Evolutionary conservation across 352 stramenopile species (phyloP).

Genomic region (Globisporangium nagaii): DNA sequence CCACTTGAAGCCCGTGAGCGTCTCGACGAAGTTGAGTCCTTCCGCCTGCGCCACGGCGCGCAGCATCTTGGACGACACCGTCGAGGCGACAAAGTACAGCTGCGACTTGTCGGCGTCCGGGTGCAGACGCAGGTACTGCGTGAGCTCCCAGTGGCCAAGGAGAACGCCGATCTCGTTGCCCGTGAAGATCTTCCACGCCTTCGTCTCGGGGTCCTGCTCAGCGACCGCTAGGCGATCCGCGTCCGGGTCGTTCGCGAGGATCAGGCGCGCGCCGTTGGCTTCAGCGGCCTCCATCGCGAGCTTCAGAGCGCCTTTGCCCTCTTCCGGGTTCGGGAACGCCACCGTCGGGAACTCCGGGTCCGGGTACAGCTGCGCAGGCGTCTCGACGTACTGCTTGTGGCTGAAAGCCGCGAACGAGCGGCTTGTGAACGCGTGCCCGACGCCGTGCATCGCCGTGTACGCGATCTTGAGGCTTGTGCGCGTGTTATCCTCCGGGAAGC

Average conservation of each 20-base stretch:
- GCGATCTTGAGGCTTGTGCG: conserved; percentile 71
- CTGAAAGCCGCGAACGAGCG: conserved; percentile 89
- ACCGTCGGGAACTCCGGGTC: conserved; percentile 97
- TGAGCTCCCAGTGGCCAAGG: conserved; percentile 91
- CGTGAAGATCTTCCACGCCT: conserved; percentile 95
- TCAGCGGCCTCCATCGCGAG: conserved; percentile 89
- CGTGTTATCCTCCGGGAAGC: conserved; percentile 62
- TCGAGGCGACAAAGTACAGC: conserved; percentile 92
- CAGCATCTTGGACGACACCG: conserved; percentile 97
- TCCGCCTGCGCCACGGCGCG: conserved; percentile 87
- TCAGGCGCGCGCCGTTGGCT: conserved; percentile 64
- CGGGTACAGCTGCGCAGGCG: conserved; percentile 87
- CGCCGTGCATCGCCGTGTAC: conserved; percentile 98
- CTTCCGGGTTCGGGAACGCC: conserved; percentile 97
- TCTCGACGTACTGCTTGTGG: conserved; percentile 79
- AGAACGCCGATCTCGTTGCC: conserved; percentile 98
- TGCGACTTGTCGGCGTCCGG: conserved; percentile 51
- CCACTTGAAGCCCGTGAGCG: conserved; percentile 99
- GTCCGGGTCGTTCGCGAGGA: conserved; percentile 98
- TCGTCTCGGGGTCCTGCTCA: conserved; percentile 70
- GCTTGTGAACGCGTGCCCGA: conserved; percentile 91
- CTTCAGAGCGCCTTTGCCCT: conserved; percentile 95
- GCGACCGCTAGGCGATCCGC: conserved; percentile 96
- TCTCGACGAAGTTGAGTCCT: conserved; percentile 96
- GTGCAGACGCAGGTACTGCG: conserved; percentile 54